phyloP scores from a whole-genome alignment of 1,284 basidiomycete species.

The Pyrrhoderma lamaoense region DNA sequence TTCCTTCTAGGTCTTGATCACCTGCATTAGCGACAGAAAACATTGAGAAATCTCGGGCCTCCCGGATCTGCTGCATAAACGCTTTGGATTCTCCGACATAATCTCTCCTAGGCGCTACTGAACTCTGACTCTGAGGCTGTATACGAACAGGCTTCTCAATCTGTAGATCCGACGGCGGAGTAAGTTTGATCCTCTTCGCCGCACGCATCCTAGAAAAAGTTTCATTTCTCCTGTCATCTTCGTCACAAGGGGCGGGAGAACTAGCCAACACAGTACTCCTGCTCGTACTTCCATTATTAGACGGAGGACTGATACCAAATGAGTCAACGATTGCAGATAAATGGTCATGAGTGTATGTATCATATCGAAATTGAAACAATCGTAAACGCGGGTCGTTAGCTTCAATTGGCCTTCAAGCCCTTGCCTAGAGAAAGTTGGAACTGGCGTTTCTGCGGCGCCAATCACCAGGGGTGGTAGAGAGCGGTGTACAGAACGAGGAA shows the following conservation, averaged over 20 bases:
- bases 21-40: constrained; percentile 40
- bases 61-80: constrained; percentile 70
- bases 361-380: constrained; percentile 87
- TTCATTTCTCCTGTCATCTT: constrained; percentile 21
- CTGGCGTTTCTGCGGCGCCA: constrained; percentile 27
- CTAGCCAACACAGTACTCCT: constrained; percentile 39
- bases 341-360: constrained; percentile 89
- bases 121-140: background rate
- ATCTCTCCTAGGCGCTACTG: constrained; percentile 33
- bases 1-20: constrained; percentile 7
- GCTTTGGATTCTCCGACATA: constrained; percentile 66
- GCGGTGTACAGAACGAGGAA: constrained; percentile 37
- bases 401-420: constrained; percentile 24
- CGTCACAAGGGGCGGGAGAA: constrained; percentile 23
- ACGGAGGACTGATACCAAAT: constrained; percentile 72
- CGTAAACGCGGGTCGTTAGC: constrained; percentile 67
- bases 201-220: constrained; percentile 51
- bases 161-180: constrained; percentile 45
- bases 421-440: constrained; percentile 13
- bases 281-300: constrained; percentile 37
- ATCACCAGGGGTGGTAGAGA: constrained; percentile 16
- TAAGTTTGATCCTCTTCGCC: constrained; percentile 70
- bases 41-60: constrained; percentile 66
- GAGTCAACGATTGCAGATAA: constrained; percentile 87
- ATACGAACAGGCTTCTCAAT: constrained; percentile 32